These are phyloP conservation scores for Claviceps pusilla DNA, from an alignment of 2,329 filamentous ascomycete genomes.

Conservation along the genomic window DNA sequence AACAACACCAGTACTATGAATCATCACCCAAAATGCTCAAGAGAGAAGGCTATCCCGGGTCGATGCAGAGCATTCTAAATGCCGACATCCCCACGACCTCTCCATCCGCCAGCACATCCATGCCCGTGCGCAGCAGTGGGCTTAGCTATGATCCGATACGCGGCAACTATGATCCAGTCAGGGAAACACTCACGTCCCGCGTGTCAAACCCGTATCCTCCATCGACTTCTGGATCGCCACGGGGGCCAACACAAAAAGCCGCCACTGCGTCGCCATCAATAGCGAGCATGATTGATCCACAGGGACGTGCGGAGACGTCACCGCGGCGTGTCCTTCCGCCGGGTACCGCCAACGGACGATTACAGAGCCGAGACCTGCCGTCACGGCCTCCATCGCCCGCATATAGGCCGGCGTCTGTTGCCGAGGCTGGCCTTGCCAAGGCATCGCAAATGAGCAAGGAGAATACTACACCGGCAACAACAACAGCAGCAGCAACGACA, in stretches of 20 bases:
- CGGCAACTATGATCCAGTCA: slow-evolving; percentile 52
- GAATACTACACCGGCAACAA: not conserved
- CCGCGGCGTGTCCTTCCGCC: slow-evolving; percentile 16
- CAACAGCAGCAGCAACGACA: not conserved
- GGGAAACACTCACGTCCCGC: slow-evolving; percentile 44
- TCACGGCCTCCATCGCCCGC: slow-evolving; percentile 30
- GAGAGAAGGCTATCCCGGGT: slow-evolving; percentile 34
- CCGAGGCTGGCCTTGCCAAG: slow-evolving; percentile 16
- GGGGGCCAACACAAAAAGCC: slow-evolving; percentile 19
- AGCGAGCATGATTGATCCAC: slow-evolving; percentile 64
- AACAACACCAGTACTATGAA: slow-evolving; percentile 12
- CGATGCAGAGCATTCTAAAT: slow-evolving; percentile 43
- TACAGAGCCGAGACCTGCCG: slow-evolving; percentile 19
- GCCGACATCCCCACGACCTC: slow-evolving; percentile 30
- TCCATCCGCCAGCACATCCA: slow-evolving; percentile 23
- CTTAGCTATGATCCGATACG: slow-evolving; percentile 85
- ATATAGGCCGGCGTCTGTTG: slow-evolving; percentile 19
- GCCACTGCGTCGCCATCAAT: slow-evolving; percentile 61
- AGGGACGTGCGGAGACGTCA: slow-evolving; percentile 17
- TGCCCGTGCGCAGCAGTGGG: slow-evolving; percentile 49
- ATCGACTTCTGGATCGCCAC: slow-evolving; percentile 35
- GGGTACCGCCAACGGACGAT: slow-evolving; percentile 15
- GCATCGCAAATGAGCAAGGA: slow-evolving; percentile 26
- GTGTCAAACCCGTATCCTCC: slow-evolving; percentile 31
- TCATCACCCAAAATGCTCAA: slow-evolving; percentile 31